Percentiles rank a stretch among this genome's conserved stretches.
phyloP scores from a whole-genome alignment of 2,329 filamentous ascomycete species.

The Dothistroma septosporum region DNA sequence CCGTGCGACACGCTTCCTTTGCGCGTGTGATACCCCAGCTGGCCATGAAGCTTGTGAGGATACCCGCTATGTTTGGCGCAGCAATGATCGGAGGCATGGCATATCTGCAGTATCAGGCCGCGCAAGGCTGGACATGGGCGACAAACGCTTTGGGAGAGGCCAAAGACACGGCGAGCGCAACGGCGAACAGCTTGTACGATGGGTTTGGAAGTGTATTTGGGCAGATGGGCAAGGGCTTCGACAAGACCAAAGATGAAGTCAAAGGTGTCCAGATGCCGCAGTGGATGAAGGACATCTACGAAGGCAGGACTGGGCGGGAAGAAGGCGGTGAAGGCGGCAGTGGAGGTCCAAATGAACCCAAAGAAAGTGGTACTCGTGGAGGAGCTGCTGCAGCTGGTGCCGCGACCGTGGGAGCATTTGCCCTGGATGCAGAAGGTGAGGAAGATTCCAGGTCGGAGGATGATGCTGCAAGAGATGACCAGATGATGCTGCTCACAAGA shows the following conservation, averaged over 20 bases:
- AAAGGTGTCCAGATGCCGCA: constrained; percentile 53
- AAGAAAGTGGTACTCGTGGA: constrained; percentile 45
- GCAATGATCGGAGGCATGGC: constrained; percentile 80
- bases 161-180: constrained; percentile 63
- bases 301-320: constrained; percentile 32
- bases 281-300: constrained; percentile 69
- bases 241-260: constrained; percentile 68
- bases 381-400: constrained; percentile 60
- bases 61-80: constrained; percentile 89
- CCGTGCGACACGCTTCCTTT: constrained; percentile 61
- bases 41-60: constrained; percentile 79
- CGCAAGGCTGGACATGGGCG: constrained; percentile 71
- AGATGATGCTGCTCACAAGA: constrained; percentile 98
- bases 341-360: constrained; percentile 39
- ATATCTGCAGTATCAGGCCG: constrained; percentile 94
- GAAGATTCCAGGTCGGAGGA: constrained; percentile 60
- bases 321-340: constrained; percentile 32
- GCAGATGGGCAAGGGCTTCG: constrained; percentile 76
- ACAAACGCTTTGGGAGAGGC: constrained; percentile 71
- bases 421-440: constrained; percentile 63
- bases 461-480: constrained; percentile 77
- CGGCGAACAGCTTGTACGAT: constrained; percentile 66
- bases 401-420: constrained; percentile 73
- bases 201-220: constrained; percentile 70
- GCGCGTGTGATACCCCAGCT: constrained; percentile 73